phyloP scores from a whole-genome alignment of 345 rosid species.

The Cardamine occulta region DNA sequence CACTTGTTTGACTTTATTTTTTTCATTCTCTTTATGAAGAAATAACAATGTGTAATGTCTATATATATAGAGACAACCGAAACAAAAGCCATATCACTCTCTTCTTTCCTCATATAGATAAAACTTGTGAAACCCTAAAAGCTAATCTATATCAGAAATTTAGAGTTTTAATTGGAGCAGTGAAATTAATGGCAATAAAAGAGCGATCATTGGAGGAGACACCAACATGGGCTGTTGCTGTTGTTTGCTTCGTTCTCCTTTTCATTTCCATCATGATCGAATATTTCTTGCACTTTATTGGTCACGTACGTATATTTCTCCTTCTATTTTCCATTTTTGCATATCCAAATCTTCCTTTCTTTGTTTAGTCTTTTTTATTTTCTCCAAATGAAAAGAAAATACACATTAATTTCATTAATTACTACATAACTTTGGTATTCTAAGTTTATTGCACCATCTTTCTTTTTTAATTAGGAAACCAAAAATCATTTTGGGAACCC shows the following conservation, averaged over 20 bases:
- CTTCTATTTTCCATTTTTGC: constrained; percentile 10
- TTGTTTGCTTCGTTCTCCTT: constrained; percentile 71
- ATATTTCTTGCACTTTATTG: constrained; percentile 61
- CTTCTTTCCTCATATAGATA: constrained; percentile 23
- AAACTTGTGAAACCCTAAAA: constrained; percentile 22
- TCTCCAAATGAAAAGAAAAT: not conserved
- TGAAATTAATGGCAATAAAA: constrained; percentile 38
- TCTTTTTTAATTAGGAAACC: not conserved
- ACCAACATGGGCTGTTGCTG: constrained; percentile 95
- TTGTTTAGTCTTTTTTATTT: not conserved
- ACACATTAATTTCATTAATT: not conserved
- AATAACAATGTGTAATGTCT: constrained; percentile 16
- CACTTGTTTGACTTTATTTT: constrained; percentile 40
- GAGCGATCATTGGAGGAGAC: constrained; percentile 65
- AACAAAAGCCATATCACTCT: constrained; percentile 31
- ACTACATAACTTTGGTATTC: not conserved
- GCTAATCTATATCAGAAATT: constrained; percentile 7
- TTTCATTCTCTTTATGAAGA: not conserved
- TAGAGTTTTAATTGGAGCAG: constrained; percentile 1
- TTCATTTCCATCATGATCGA: constrained; percentile 75
- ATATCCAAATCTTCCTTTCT: not conserved
- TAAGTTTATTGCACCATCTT: constrained; percentile 7
- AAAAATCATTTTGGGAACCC: not conserved
- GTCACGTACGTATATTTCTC: constrained; percentile 48
- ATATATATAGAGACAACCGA: constrained; percentile 25